These are phyloP conservation scores for Saccharomyces hybrid DNA, from an alignment of 1,139 yeast species.

Conservation along the genomic window DNA sequence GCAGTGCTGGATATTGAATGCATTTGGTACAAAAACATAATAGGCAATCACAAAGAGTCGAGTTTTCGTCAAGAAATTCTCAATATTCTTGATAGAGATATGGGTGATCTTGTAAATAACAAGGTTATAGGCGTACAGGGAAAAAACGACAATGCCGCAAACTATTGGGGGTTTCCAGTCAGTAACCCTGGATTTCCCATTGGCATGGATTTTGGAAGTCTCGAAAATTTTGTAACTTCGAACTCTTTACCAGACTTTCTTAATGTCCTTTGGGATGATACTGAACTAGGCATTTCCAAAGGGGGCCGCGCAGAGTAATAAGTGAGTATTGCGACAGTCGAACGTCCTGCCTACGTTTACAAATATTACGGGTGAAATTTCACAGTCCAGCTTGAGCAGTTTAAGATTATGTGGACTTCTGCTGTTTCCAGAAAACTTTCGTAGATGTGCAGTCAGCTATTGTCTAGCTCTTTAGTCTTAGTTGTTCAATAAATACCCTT, in stretches of 20 bases:
- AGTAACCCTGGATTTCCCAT: neutral
- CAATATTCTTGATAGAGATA: neutral
- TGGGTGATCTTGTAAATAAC: neutral
- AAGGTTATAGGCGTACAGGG: neutral
- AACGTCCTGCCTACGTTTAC: too few relatives aligned
- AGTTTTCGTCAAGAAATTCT: neutral
- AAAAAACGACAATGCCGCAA: neutral
- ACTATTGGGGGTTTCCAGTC: too few relatives aligned
- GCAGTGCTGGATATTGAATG: neutral
- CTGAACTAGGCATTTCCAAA: neutral
- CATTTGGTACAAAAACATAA: neutral
- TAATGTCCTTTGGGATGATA: neutral
- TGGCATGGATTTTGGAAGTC: neutral
- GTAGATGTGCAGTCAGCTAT: too few relatives aligned
- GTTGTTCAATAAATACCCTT: too few relatives aligned
- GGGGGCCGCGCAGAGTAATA: neutral
- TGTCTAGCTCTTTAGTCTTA: too few relatives aligned
- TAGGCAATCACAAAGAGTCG: neutral
- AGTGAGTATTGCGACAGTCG: too few relatives aligned
- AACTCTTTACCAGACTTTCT: neutral
- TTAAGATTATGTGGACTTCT: too few relatives aligned
- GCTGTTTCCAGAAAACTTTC: too few relatives aligned
- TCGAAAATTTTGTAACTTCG: neutral
- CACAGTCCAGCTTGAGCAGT: too few relatives aligned
- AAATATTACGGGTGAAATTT: too few relatives aligned